phyloP scores from a whole-genome alignment of 768 basidiomycete genomes.

The Boletus rufocinnamomeus region DNA sequence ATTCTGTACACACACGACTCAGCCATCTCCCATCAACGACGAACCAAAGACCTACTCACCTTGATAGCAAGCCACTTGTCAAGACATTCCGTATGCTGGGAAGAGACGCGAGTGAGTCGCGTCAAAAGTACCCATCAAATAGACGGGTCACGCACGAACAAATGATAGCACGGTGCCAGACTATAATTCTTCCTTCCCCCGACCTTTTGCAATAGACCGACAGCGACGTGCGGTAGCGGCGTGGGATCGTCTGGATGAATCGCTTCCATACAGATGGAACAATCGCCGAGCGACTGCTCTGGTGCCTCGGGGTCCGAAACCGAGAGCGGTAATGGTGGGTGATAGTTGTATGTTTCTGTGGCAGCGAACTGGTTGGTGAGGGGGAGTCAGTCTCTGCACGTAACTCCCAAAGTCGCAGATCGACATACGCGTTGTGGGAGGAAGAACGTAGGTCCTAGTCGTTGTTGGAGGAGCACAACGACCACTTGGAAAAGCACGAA shows the following conservation, averaged over 20 bases:
- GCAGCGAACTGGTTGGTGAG: conserved; percentile 50
- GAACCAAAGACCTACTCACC: conserved; percentile 35
- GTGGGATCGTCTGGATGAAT: conserved; percentile 57
- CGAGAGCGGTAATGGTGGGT: conserved; percentile 64
- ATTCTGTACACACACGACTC: conserved; percentile 50
- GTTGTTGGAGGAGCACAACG: conserved; percentile 70
- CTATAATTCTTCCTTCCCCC: conserved; percentile 68
- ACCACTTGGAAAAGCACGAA: conserved; percentile 65
- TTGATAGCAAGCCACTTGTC: conserved; percentile 85
- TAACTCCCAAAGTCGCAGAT: neutral
- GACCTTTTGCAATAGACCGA: conserved; percentile 41
- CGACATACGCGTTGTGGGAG: conserved; percentile 62
- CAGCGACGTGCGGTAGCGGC: conserved; percentile 37
- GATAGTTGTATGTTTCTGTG: conserved; percentile 77
- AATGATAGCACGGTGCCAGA: conserved; percentile 84
- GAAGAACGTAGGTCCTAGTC: conserved; percentile 82
- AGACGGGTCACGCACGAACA: conserved; percentile 61
- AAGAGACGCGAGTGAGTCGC: neutral
- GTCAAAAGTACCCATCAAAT: neutral
- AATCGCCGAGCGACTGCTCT: conserved; percentile 79
- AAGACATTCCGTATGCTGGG: conserved; percentile 82
- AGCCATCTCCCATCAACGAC: neutral
- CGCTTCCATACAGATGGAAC: conserved; percentile 91
- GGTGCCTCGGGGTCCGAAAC: conserved; percentile 72
- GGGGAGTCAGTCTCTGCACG: neutral